phyloP scores from a whole-genome alignment of 2,329 filamentous ascomycete species.

The Ophiostoma pallidulum region DNA sequence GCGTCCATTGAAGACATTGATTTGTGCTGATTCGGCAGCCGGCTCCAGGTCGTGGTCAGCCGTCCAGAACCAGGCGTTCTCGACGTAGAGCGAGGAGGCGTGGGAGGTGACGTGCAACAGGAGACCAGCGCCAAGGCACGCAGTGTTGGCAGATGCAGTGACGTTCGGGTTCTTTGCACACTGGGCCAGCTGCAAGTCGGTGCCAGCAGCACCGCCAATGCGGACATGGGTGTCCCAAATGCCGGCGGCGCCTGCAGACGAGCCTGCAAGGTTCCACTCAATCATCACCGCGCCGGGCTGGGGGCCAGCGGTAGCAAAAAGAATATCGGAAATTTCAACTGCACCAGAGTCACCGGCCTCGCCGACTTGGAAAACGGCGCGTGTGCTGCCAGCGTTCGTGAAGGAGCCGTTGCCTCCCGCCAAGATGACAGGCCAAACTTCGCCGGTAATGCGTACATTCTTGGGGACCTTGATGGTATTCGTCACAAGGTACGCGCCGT shows the following conservation, averaged over 20 bases:
- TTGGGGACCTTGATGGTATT: conserved; percentile 64
- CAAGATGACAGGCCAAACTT: conserved; percentile 86
- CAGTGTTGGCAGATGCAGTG: conserved; percentile 35
- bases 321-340: conserved; percentile 80
- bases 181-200: conserved; percentile 66
- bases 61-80: conserved; percentile 88
- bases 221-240: conserved; percentile 97
- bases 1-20: conserved; percentile 81
- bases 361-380: conserved; percentile 80
- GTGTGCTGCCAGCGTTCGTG: conserved; percentile 62
- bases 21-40: conserved; percentile 56
- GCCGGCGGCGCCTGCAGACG: conserved; percentile 58
- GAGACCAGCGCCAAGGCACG: conserved; percentile 68
- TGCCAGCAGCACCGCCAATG: conserved; percentile 78
- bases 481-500: conserved; percentile 62
- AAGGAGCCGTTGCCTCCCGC: conserved; percentile 65
- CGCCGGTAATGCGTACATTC: conserved; percentile 78
- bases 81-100: conserved; percentile 60
- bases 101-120: conserved; percentile 54
- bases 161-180: conserved; percentile 67
- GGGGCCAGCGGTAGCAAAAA: conserved; percentile 75
- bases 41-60: conserved; percentile 84
- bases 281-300: conserved; percentile 83
- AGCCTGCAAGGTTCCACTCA: conserved; percentile 76
- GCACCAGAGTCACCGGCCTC: conserved; percentile 63